Base-by-base conservation (phyloP, 257 asterid genomes). In the Salvia hispanica region DNA sequence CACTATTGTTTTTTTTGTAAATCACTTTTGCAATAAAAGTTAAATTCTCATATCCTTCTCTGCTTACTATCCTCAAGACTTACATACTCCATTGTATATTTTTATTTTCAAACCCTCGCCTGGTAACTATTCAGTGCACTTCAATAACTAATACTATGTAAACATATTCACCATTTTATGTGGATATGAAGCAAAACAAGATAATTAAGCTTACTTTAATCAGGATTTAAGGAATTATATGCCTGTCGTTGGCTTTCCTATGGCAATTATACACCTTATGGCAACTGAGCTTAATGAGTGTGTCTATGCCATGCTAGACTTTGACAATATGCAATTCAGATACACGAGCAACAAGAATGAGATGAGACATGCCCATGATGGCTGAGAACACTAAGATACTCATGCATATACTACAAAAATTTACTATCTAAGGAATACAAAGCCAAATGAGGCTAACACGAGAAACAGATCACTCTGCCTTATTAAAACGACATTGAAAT, bases 231-330 rank as follows among this genome's bases (percentile, higher is more conserved):
- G 98, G 98, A 69, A 74, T 80, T 9, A 52, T 91, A 58, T 59
- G 92, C 74, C 76, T 91, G 36, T 69, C 82, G 1, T 45, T 91
- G 70, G 84, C 80, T 51, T 89, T 91, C 75, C 65, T 78, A 50
- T 91, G 98, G 98, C 96, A 91, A 64, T 46, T 89, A 42, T 89
- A 91, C 78, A 91, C 97, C 18, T 71, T 85, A 9, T 88, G 97
- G 96, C 21, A 88, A 18, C 77, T 91, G 6, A 88, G 58, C 95
- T 91, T 72, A 96, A 91, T 33, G 96, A 91, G 73, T 76, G 91
- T 0, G 73, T 78, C 11, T 69, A 88, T 0, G 95, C 88, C 15
- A 78, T 61, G 33, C 95, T 18, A 18, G 21, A 0, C 21, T 18
- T 18, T 18, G 21, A 18, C 21, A 18, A 18, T 18, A 18, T 18